Percentiles rank a stretch among this genome's conserved stretches.
These are phyloP conservation scores for Nymphaea colorata DNA, from an alignment of 164 flowering plant species.

Conservation along the genomic window DNA sequence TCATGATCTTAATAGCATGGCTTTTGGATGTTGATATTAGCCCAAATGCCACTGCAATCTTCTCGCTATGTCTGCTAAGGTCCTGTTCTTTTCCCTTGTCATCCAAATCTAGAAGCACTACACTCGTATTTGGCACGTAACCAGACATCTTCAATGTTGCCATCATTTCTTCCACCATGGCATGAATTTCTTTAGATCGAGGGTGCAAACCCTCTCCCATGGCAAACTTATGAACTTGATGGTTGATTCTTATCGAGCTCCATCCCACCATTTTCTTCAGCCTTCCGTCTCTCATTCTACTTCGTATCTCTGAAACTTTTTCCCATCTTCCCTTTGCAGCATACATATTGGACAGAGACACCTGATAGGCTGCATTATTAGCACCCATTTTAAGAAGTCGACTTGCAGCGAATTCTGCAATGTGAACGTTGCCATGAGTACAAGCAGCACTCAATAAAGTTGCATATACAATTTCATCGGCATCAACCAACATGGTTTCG, in stretches of 20 bases:
- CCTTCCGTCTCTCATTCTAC: constrained; percentile 42
- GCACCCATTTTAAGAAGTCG: constrained; percentile 33
- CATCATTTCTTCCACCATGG: constrained; percentile 42
- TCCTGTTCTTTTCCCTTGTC: constrained; percentile 29
- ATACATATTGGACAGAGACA: constrained; percentile 48
- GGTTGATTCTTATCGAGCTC: constrained; percentile 56
- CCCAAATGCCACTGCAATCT: constrained; percentile 50
- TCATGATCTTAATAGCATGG: constrained; percentile 25
- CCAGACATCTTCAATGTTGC: constrained; percentile 17
- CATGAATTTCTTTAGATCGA: constrained; percentile 26
- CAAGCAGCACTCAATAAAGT: constrained; percentile 52
- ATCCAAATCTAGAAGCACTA: constrained; percentile 37
- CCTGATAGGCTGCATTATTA: constrained; percentile 44
- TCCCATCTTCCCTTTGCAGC: constrained; percentile 47
- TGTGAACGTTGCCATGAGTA: constrained; percentile 36
- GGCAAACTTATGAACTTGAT: constrained; percentile 40
- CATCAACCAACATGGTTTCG: constrained; percentile 31
- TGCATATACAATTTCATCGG: constrained; percentile 52
- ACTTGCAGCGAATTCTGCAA: constrained; percentile 33
- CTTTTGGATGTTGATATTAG: constrained; percentile 28
- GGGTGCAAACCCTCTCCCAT: constrained; percentile 45
- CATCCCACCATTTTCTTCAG: constrained; percentile 56
- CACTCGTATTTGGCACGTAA: constrained; percentile 29
- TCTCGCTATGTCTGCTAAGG: constrained; percentile 40
- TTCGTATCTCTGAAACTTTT: constrained; percentile 34